phyloP scores from a whole-genome alignment of 177 flowering plant species.

The Telopea speciosissima region DNA sequence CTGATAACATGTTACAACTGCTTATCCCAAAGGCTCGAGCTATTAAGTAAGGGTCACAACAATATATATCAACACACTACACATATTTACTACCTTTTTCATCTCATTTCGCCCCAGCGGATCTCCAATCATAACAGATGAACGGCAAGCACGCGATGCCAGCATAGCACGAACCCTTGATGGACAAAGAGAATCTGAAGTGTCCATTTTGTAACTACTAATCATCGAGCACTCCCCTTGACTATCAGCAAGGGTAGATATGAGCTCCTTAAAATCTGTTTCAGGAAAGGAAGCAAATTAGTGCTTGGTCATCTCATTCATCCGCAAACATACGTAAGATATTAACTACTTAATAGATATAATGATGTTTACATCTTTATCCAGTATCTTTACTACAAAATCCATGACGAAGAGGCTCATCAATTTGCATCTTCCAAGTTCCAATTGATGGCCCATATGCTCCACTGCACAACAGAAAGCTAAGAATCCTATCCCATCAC shows the following conservation, averaged over 20 bases:
- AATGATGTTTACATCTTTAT: background rate
- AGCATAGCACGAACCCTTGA: conserved; percentile 94
- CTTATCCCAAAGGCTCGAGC: no score
- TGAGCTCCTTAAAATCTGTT: conserved; percentile 89
- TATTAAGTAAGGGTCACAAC: no score
- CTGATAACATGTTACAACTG: no score
- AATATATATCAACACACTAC: no score
- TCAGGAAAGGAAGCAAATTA: background rate
- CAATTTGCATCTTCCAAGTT: no score
- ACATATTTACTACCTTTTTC: conserved; percentile 55
- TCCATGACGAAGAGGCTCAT: no score
- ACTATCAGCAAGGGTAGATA: conserved; percentile 80
- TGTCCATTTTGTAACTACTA: conserved; percentile 71
- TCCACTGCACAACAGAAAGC: background rate
- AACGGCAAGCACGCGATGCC: conserved; percentile 96
- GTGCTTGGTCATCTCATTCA: background rate
- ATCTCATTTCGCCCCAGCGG: conserved; percentile 80
- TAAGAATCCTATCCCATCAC: background rate
- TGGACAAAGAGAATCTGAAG: conserved; percentile 78
- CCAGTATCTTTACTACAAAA: no score
- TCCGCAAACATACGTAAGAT: no score
- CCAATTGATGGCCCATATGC: no score
- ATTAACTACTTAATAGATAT: background rate
- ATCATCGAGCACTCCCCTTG: conserved; percentile 80
- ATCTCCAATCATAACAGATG: conserved; percentile 92